Evolutionary conservation across 495 filamentous ascomycete species (phyloP), one percentile per base, ranked within the genome.

Genomic region (Trichoderma reesei): DNA sequence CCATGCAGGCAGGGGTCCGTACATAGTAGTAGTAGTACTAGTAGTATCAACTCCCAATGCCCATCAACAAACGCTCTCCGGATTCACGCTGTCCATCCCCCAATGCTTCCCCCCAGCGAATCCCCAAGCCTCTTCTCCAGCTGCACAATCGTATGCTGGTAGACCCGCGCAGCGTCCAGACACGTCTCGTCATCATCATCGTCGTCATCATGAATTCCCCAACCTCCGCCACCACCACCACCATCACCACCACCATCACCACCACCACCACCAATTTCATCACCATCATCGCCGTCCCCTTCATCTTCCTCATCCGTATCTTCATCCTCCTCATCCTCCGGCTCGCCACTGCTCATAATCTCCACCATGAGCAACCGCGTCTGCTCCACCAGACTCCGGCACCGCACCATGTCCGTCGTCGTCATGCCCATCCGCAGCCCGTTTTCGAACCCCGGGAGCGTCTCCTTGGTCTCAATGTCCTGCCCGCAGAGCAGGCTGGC

Each of bases 341-440:
- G 70, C 0, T 68, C 66, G 39, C 71, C 74, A 62, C 72, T 79
- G 46, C 73, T 78, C 79, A 90, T 82, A 41, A 82, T 76, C 63
- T 90, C 83, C 26, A 89, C 82, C 37, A 91, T 82, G 20, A 83
- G 67, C 34, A 93, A 78, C 39, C 89, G 75, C 16, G 86, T 86
- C 62, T 82, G 78, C 72, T 92, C 88, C 2, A 90, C 88, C 31
- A 92, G 70, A 67, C 88, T 87, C 72, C 87, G 89, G 62, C 91
- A 86, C 44, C 92, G 82, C 18, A 96, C 89, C 79, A 90, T 94
- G 71, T 96, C 89, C 0, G 88, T 91, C 61, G 78, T 82, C 71
- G 83, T 86, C 68, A 83, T 72, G 9, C 79, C 81, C 3, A 59
- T 69, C 34, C 73, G 65, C 6, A 82, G 79, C 33, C 82, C 78